phyloP scores from a whole-genome alignment of 352 stramenopile genomes.

The Phytophthora idaei region DNA sequence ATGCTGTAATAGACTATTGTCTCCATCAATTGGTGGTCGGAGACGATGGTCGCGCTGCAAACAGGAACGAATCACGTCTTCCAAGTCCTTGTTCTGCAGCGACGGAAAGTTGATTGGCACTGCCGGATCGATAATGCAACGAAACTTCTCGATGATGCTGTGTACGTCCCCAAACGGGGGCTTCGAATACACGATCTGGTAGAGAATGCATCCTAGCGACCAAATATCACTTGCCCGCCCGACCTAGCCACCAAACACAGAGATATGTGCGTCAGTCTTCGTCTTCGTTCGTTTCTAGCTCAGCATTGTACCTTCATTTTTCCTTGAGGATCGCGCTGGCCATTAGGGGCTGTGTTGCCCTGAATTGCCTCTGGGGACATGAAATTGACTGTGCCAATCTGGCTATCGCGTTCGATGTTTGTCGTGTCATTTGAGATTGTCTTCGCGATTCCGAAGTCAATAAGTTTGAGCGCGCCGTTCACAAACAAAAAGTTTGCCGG shows the following conservation, averaged over 20 bases:
- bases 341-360: slow-evolving; percentile 54
- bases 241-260: slow-evolving; percentile 47
- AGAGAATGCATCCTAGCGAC: slow-evolving; percentile 97
- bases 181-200: slow-evolving; percentile 97
- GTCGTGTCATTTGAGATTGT: slow-evolving; percentile 98
- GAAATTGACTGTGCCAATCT: slow-evolving; percentile 97
- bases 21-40: slow-evolving; percentile 82
- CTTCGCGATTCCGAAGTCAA: slow-evolving; percentile 98
- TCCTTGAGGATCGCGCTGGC: slow-evolving; percentile 60
- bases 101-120: slow-evolving; percentile 91
- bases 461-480: slow-evolving; percentile 95
- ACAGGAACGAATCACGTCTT: slow-evolving; percentile 88
- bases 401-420: slow-evolving; percentile 96
- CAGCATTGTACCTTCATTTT: slow-evolving; percentile 72
- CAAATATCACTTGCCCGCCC: slow-evolving; percentile 95
- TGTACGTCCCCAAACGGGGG: slow-evolving; percentile 94
- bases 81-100: slow-evolving; percentile 79
- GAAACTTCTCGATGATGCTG: slow-evolving; percentile 96
- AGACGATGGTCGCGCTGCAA: slow-evolving; percentile 82
- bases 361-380: slow-evolving; percentile 96
- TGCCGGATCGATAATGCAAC: slow-evolving; percentile 94
- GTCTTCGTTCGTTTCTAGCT: background rate
- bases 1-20: slow-evolving; percentile 81
- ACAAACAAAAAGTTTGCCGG: slow-evolving; percentile 98
- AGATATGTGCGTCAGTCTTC: background rate